Evolutionary conservation across 2,329 filamentous ascomycete species (phyloP).

Genomic region (Botryosphaeria dothidea): DNA sequence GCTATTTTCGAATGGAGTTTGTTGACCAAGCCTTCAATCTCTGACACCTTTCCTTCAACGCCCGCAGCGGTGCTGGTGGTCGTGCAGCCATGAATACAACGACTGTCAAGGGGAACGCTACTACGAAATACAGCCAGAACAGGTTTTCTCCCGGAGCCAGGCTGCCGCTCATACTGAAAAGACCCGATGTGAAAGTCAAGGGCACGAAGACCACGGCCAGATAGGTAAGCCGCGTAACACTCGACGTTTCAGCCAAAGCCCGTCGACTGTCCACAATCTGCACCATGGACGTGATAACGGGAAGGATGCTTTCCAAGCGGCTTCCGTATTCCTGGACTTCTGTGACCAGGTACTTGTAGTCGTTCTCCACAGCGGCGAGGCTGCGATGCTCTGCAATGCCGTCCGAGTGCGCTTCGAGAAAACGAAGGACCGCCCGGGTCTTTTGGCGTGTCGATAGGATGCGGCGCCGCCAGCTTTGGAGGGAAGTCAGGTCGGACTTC

Average conservation of each 20-base stretch:
- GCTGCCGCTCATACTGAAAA: slow-evolving; percentile 28
- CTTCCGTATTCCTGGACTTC: slow-evolving; percentile 9
- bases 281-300: slow-evolving; percentile 25
- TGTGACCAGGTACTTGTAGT: neutral
- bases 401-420: neutral
- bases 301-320: slow-evolving; percentile 24
- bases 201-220: slow-evolving; percentile 29
- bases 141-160: slow-evolving; percentile 18
- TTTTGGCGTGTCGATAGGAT: slow-evolving; percentile 24
- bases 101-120: neutral
- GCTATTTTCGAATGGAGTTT: no score
- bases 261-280: slow-evolving; percentile 26
- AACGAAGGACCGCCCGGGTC: slow-evolving; percentile 19
- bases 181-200: slow-evolving; percentile 24
- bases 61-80: neutral
- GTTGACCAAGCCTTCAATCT: neutral
- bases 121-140: slow-evolving; percentile 28
- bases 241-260: slow-evolving; percentile 24
- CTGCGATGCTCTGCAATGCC: neutral
- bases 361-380: neutral
- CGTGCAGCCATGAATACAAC: neutral
- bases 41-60: neutral
- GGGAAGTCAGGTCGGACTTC: slow-evolving; percentile 23
- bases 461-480: slow-evolving; percentile 29
- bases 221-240: slow-evolving; percentile 26